phyloP scores from a whole-genome alignment of 2,329 filamentous ascomycete genomes.

The Chaetothyriales sp. region DNA sequence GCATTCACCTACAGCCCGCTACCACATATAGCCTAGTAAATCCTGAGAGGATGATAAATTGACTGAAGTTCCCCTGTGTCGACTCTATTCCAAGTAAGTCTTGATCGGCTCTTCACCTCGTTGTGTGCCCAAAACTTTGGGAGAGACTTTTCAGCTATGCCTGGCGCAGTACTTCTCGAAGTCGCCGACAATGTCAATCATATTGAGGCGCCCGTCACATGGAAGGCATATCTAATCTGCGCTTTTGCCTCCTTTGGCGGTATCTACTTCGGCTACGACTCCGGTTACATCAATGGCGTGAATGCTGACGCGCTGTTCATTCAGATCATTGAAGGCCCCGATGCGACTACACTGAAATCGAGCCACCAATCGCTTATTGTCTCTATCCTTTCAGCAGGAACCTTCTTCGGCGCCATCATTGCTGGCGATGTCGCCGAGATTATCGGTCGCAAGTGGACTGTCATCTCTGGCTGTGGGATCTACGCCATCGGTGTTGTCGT shows the following conservation, averaged over 20 bases:
- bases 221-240: slow-evolving; percentile 48
- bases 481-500: slow-evolving; percentile 57
- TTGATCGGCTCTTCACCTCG: too few relatives aligned
- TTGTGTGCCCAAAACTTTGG: too few relatives aligned
- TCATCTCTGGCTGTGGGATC: slow-evolving; percentile 56
- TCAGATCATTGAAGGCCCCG: slow-evolving; percentile 21
- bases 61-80: too few relatives aligned
- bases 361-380: slow-evolving; percentile 49
- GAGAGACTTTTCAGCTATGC: too few relatives aligned
- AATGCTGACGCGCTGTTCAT: slow-evolving; percentile 38
- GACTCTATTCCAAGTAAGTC: too few relatives aligned
- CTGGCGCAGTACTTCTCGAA: slow-evolving; percentile 1
- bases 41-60: too few relatives aligned
- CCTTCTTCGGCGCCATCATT: slow-evolving; percentile 65
- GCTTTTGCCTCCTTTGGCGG: slow-evolving; percentile 48
- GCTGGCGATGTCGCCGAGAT: slow-evolving; percentile 65
- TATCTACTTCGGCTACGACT: slow-evolving; percentile 48
- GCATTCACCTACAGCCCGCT: too few relatives aligned
- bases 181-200: slow-evolving; percentile 33
- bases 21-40: too few relatives aligned
- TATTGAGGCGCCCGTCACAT: slow-evolving; percentile 45
- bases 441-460: slow-evolving; percentile 58
- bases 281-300: slow-evolving; percentile 41
- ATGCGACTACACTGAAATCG: slow-evolving; percentile 28
- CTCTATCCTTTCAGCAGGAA: slow-evolving; percentile 63